Base-by-base conservation (phyloP, 441 rosid species). In the Gossypium davidsonii region DNA sequence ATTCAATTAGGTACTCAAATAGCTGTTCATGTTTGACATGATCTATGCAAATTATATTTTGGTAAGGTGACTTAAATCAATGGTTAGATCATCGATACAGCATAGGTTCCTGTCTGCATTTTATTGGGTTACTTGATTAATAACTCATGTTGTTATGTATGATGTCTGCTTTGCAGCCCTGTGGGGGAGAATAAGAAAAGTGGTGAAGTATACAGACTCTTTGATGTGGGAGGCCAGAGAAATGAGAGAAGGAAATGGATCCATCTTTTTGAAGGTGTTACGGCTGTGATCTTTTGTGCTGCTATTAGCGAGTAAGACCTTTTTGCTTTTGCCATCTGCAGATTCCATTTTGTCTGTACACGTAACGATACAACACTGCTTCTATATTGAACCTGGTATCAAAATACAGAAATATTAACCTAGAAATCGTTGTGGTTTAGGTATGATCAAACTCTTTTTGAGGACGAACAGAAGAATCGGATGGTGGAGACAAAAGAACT, bases 171-270 rank as follows among this genome's bases (percentile, higher is more conserved):
- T 69, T 71, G 83, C 91, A 94, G 99, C 76, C 98, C 99, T 9
- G 97, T 92, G 63, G 98, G 98, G 31, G 97, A 92, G 80, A 90
- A 84, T 76, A 94, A 94, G 85, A 92, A 85, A 87, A 94, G 99
- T 46, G 99, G 99, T 71, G 97, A 92, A 86, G 99, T 94, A 28
- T 95, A 95, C 82, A 83, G 98, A 82, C 96, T 95, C 67, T 92
- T 89, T 74, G 99, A 95, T 70, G 99, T 95, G 63, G 99, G 98
- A 67, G 99, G 99, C 72, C 99, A 95, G 74, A 90, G 89, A 89
- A 95, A 95, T 26, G 99, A 95, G 86, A 89, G 98, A 74, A 91
- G 99, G 79, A 95, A 95, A 83, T 95, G 99, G 99, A 95, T 95
- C 81, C 99, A 95, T 88, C 87, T 95, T 61, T 95, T 95, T 81